Base-by-base conservation (phyloP, 306 rosid species). In the Abrus pulchellus region DNA sequence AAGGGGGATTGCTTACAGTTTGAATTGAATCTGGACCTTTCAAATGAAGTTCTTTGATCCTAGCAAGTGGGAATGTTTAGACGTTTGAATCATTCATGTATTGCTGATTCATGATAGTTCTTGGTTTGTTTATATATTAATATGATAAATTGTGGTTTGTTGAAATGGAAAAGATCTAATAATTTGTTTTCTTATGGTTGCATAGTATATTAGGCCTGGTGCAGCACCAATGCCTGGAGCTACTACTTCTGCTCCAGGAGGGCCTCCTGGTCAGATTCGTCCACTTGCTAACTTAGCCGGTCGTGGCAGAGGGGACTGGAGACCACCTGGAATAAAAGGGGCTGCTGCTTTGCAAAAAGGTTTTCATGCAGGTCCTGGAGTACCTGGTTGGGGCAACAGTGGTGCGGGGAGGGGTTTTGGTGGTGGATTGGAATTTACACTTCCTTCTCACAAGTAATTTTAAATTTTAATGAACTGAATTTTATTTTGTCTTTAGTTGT, bases 221-320 rank as follows among this genome's bases (percentile, higher is more conserved):
- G 99, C 99, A 59, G 89, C 92, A 41, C 89, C 91, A 77, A 79
- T 89, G 62, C 87, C 90, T 74, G 99, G 97, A 70, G 89, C 80
- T 63, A 2, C 93, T 63, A 52, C 87, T 67, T 76, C 99, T 79
- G 82, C 85, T 75, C 97, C 90, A 27, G 99, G 90, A 87, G 97
- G 87, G 74, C 88, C 87, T 57, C 88, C 94, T 76, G 92, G 91
- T 86, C 99, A 85, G 89, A 88, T 89, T 89, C 99, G 98, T 76
- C 98, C 99, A 3, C 91, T 70, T 54, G 84, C 77, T 54, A 90
- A 82, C 89, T 72, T 92, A 89, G 76, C 84, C 85, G 99, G 99
- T 84, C 94, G 98, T 77, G 99, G 97, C 62, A 88, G 99, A 85
- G 98, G 98, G 84, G 99, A 96, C 61, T 96, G 99, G 99, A 92